Evolutionary conservation across 768 basidiomycete genomes (phyloP).

Genomic region (Dendrothele bispora): DNA sequence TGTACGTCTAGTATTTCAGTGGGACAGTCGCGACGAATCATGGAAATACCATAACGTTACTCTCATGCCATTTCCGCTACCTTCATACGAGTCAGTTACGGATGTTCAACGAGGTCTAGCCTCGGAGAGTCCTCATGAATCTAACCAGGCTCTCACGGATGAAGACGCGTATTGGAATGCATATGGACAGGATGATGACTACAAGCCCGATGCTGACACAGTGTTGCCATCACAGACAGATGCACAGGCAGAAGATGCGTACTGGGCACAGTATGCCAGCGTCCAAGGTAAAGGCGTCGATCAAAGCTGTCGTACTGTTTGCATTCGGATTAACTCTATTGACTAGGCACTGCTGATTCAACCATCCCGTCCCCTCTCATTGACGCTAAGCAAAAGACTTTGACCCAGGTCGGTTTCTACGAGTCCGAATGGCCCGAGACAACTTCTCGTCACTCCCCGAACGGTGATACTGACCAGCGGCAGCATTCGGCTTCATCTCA

Average conservation of each 20-base stretch:
- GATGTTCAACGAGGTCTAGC: constrained; percentile 28
- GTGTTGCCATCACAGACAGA: background rate
- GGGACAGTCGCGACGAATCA: constrained; percentile 43
- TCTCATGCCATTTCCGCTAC: constrained; percentile 68
- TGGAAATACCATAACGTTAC: constrained; percentile 76
- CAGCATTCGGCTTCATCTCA: too few species aligned
- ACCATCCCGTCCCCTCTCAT: constrained; percentile 56
- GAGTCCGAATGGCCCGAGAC: too few species aligned
- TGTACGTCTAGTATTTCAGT: constrained; percentile 68
- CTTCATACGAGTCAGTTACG: constrained; percentile 26
- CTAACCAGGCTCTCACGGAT: constrained; percentile 21
- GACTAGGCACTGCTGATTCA: constrained; percentile 69
- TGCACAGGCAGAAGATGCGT: constrained; percentile 49
- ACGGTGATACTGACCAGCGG: too few species aligned
- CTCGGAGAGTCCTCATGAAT: constrained; percentile 19
- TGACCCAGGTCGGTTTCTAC: too few species aligned
- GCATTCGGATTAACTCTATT: constrained; percentile 4
- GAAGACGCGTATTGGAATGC: constrained; percentile 71
- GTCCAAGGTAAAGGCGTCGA: constrained; percentile 65
- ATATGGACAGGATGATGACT: constrained; percentile 45
- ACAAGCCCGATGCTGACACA: constrained; percentile 19
- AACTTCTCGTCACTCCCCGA: too few species aligned
- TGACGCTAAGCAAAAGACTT: constrained; percentile 20
- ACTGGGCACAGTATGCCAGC: constrained; percentile 73
- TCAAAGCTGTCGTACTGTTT: too few species aligned